Base-by-base conservation (phyloP, 1,284 basidiomycete species). In the Kwoniella shivajii region DNA sequence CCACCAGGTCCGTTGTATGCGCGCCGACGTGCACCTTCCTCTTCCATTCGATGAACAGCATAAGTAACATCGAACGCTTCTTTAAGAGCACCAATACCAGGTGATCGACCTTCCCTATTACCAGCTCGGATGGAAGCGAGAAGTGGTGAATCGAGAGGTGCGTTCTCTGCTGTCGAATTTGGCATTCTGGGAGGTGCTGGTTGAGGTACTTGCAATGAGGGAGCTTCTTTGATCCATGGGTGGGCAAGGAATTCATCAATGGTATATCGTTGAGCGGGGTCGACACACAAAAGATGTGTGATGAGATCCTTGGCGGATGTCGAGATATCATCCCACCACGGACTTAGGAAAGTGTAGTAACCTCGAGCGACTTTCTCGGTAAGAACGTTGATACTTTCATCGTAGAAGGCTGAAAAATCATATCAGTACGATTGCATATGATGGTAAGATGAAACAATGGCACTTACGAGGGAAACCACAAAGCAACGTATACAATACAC, bases 41-140 rank as follows among this genome's bases (percentile, higher is more conserved):
- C 96, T 74, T 98, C 95, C 92, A 97, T 97, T 20, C 96, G 87
- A 78, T 99, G 96, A 0, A 99, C 95, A 11, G 96, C 96, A 76
- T 99, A 99, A 0, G 96, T 97, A 67, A 99, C 89, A 74, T 99
- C 96, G 76, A 99, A 99, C 1, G 96, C 95, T 75, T 99, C 96
- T 74, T 97, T 98, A 77, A 99, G 86, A 0, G 87, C 86, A 0
- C 89, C 87, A 41, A 98, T 77, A 34, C 95, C 94, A 1, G 96
- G 96, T 50, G 93, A 96, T 54, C 92, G 88, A 43, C 88, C 89
- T 68, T 92, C 90, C 18, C 81, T 80, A 50, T 79, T 72, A 57
- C 86, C 86, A 54, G 88, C 89, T 46, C 88, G 87, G 14, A 87
- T 85, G 4, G 88, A 86, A 1, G 86, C 86, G 44, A 99, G 83